Evolutionary conservation across 1,284 basidiomycete genomes (phyloP), one percentile per base, ranked within the genome.

Genomic region (Gymnopus androsaceus): DNA sequence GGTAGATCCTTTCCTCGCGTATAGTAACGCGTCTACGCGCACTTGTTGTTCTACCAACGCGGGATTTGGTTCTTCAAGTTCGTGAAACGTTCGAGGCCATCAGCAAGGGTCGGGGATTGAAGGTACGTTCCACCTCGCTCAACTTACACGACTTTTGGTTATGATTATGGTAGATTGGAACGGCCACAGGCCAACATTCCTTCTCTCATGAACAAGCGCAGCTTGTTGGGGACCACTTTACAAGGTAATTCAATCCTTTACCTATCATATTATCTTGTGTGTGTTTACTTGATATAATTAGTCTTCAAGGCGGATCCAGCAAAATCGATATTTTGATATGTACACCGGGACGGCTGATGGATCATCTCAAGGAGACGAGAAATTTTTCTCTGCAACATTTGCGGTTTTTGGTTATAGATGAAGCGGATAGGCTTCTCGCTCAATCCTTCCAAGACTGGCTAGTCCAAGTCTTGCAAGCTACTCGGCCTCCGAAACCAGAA

Each of bases 361-460:
- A 99, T 69, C 96, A 99, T 70, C 74, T 99, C 12, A 86, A 86
- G 40, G 87, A 84, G 23, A 98, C 96, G 0, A 84, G 83, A 0
- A 94, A 95, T 59, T 97, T 98, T 69, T 91, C 94, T 0, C 73
- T 99, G 31, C 92, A 97, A 65, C 95, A 99, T 70, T 78, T 99
- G 25, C 88, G 96, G 25, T 99, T 95, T 72, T 75, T 99, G 55
- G 94, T 92, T 61, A 11, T 99, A 55, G 97, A 99, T 69, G 97
- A 99, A 75, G 97, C 97, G 0, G 97, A 99, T 69, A 84, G 95
- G 21, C 80, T 99, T 2, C 81, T 99, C 4, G 91, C 91, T 6
- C 95, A 98, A 69, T 94, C 92, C 1, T 98, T 98, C 73, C 94
- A 98, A 71, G 90, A 95, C 66, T 99, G 96, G 96, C 76, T 97